A percentile compares a stretch with the other conserved stretches of the same genome.
phyloP scores from a whole-genome alignment of 805 yeast species.

The Candida verbasci region DNA sequence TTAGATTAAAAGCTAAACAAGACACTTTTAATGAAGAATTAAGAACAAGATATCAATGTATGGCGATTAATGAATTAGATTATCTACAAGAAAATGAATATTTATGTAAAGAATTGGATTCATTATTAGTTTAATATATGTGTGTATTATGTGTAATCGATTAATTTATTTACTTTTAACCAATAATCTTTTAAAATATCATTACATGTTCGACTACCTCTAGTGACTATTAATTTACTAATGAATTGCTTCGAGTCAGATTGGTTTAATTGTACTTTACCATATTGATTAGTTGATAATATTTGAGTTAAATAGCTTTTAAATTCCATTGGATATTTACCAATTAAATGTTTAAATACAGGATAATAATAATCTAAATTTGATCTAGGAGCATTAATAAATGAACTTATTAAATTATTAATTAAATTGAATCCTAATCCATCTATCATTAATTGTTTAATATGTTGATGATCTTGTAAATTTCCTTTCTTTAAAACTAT shows the following conservation, averaged over 20 bases:
- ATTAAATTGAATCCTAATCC: conserved; percentile 14
- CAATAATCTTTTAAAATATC: conserved; percentile 60
- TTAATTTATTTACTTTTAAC: conserved; percentile 55
- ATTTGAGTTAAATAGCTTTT: conserved; percentile 40
- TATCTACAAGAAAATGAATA: conserved; percentile 57
- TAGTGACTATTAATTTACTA: conserved; percentile 54
- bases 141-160: conserved; percentile 28
- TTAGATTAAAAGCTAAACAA: conserved; percentile 76
- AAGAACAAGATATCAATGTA: conserved; percentile 70
- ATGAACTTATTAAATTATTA: conserved; percentile 22
- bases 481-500: conserved; percentile 45
- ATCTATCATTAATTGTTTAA: conserved; percentile 13
- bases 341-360: conserved; percentile 43
- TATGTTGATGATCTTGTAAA: conserved; percentile 33
- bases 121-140: conserved; percentile 11
- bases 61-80: conserved; percentile 49
- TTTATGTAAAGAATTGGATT: conserved; percentile 44
- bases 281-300: conserved; percentile 9
- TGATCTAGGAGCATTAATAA: conserved; percentile 50
- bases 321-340: conserved; percentile 43
- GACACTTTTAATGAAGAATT: conserved; percentile 79
- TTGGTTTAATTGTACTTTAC: conserved; percentile 14
- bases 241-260: conserved; percentile 40
- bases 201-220: conserved; percentile 62
- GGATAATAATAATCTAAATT: conserved; percentile 56